These are phyloP conservation scores for Tulasnella sp. DNA, from an alignment of 768 basidiomycete genomes.

Conservation along the genomic window DNA sequence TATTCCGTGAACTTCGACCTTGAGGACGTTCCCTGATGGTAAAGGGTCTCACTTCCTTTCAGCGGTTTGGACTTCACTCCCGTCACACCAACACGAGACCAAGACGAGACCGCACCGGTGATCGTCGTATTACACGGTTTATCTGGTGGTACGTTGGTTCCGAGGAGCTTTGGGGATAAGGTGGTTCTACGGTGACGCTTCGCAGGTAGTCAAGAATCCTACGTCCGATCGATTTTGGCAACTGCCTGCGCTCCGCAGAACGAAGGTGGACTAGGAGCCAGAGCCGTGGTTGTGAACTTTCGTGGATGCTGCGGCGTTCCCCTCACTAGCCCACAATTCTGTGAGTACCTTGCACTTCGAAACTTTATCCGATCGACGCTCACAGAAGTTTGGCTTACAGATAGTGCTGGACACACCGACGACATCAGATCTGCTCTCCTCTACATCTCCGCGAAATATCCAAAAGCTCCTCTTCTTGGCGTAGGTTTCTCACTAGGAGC, in stretches of 20 bases:
- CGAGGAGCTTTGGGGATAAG: neutral
- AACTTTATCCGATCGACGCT: constrained; percentile 31
- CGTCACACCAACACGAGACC: constrained; percentile 33
- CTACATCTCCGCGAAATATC: constrained; percentile 68
- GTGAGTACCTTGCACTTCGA: constrained; percentile 41
- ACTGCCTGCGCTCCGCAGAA: constrained; percentile 65
- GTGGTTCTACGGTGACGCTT: constrained; percentile 29
- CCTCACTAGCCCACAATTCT: constrained; percentile 76
- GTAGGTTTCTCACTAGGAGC: constrained; percentile 93
- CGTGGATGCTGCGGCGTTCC: constrained; percentile 88
- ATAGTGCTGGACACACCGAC: constrained; percentile 87
- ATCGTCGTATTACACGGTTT: constrained; percentile 47
- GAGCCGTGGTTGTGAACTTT: constrained; percentile 88
- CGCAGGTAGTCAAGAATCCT: constrained; percentile 82
- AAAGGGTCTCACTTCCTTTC: constrained; percentile 80
- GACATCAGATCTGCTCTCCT: constrained; percentile 80
- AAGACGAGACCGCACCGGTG: constrained; percentile 44
- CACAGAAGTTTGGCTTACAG: constrained; percentile 44
- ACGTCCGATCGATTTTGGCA: constrained; percentile 77
- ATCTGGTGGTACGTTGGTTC: constrained; percentile 42
- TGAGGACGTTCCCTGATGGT: constrained; percentile 47
- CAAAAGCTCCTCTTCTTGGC: constrained; percentile 76
- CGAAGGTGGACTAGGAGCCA: constrained; percentile 84
- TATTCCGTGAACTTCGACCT: constrained; percentile 38
- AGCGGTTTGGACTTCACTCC: constrained; percentile 38